A percentile compares a stretch with the other conserved stretches of the same genome.
phyloP scores from a whole-genome alignment of 305 asterid species.

The Nicotiana rustica region DNA sequence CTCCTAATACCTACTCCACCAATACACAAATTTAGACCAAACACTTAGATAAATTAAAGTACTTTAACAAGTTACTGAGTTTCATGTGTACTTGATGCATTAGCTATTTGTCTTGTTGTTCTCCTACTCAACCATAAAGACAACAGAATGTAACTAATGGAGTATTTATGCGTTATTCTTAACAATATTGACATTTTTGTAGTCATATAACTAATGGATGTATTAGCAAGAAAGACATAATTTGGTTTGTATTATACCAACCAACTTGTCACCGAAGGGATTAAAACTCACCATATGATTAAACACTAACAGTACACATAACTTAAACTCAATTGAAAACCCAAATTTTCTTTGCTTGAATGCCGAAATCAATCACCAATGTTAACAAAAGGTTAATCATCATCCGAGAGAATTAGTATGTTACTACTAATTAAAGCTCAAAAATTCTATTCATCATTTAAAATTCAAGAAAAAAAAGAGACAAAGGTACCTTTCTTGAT shows the following conservation, averaged over 20 bases:
- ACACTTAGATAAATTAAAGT: background rate
- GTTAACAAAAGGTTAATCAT: constrained; percentile 33
- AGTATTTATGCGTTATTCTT: constrained; percentile 3
- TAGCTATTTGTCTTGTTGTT: constrained; percentile 47
- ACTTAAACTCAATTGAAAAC: background rate
- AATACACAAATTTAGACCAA: background rate
- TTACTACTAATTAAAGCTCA: constrained; percentile 4
- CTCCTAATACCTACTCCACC: constrained; percentile 72
- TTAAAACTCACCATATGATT: background rate
- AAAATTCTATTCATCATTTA: constrained; percentile 14
- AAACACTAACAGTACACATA: background rate
- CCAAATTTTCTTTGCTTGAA: constrained; percentile 11
- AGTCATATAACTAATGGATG: background rate
- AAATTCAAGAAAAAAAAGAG: background rate
- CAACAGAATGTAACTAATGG: constrained; percentile 33
- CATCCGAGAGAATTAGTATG: constrained; percentile 29
- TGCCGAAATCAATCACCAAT: constrained; percentile 34
- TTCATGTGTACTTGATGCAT: constrained; percentile 36
- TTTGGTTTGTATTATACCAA: background rate
- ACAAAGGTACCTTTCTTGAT: constrained; percentile 46
- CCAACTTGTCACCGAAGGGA: background rate
- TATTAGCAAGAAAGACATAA: constrained; percentile 4
- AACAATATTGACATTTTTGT: constrained; percentile 29
- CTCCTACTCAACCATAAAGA: constrained; percentile 38
- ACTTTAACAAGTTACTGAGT: constrained; percentile 33